Evolutionary conservation across 208 protist genomes (phyloP).

Genomic region (Jaenimonas drosophilae): DNA sequence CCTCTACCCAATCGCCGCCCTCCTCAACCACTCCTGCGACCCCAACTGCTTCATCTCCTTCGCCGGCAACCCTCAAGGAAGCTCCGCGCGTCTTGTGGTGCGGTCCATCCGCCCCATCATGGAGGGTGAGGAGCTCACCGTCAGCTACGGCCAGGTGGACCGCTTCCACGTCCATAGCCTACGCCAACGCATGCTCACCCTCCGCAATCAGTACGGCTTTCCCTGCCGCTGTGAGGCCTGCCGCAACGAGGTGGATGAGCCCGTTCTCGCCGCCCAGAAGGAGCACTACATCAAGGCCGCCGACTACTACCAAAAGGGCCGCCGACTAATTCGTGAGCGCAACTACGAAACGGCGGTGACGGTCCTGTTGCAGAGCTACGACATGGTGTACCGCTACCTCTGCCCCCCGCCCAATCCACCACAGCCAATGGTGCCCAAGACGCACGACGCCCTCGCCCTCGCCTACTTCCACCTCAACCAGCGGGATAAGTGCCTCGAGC

Average conservation of each 20-base stretch:
- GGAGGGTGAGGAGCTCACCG: slow-evolving; percentile 70
- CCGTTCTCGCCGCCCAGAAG: slow-evolving; percentile 45
- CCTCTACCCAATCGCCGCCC: slow-evolving; percentile 41
- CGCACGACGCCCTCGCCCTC: slow-evolving; percentile 69
- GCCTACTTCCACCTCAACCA: slow-evolving; percentile 70
- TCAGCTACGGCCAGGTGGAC: slow-evolving; percentile 65
- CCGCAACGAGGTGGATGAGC: slow-evolving; percentile 58
- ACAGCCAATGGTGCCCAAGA: slow-evolving; percentile 81
- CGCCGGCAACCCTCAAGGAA: slow-evolving; percentile 62
- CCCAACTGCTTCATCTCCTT: slow-evolving; percentile 81
- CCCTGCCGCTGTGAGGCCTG: slow-evolving; percentile 59
- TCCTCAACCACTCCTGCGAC: slow-evolving; percentile 80
- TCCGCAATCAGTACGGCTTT: slow-evolving; percentile 72
- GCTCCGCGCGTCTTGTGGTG: slow-evolving; percentile 34
- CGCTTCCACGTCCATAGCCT: slow-evolving; percentile 70
- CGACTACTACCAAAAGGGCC: slow-evolving; percentile 87
- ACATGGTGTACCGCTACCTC: slow-evolving; percentile 76
- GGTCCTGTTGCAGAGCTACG: slow-evolving; percentile 80
- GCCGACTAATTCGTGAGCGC: slow-evolving; percentile 66
- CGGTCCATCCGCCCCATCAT: slow-evolving; percentile 51
- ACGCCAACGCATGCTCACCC: slow-evolving; percentile 45
- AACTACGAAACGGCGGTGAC: slow-evolving; percentile 61
- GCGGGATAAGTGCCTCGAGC: slow-evolving; percentile 62
- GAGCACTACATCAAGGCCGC: slow-evolving; percentile 70
- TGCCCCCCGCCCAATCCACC: slow-evolving; percentile 70